Base-by-base conservation (phyloP, 2,329 filamentous ascomycete genomes). In the Cercospora nicotianae region DNA sequence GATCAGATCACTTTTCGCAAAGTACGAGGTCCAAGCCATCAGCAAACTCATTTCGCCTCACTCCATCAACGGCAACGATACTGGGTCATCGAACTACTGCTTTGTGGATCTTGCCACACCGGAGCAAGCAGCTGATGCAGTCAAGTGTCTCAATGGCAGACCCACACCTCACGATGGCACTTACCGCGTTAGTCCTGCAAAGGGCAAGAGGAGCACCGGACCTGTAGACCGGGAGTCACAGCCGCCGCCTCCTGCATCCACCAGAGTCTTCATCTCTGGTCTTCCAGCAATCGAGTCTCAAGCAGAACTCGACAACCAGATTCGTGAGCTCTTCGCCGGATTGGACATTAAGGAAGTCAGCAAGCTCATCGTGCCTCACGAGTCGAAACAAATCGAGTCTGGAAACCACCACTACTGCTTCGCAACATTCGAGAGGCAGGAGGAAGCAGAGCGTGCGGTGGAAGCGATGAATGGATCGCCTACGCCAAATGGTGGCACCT, bases 271-370 rank as follows among this genome's bases (percentile, higher is more conserved):
- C 69, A 80, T 86, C 26, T 83, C 82, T 64, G 81, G 81, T 9
- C 77, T 85, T 28, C 81, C 82, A 0, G 77, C 77, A 16, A 78
- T 84, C 68, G 76, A 78, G 13, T 78, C 81, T 61, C 80, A 82
- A 55, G 77, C 80, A 30, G 77, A 76, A 2, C 75, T 82, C 42
- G 79, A 82, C 66, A 77, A 75, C 60, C 80, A 82, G 67, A 79
- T 84, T 33, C 79, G 78, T 42, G 72, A 74, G 3, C 77, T 85
- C 63, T 85, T 85, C 75, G 73, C 79, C 13, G 81, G 77, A 12
- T 82, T 80, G 70, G 76, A 80, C 13, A 76, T 85, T 74, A 78
- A 81, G 72, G 81, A 80, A 62, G 79, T 85, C 66, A 84, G 80
- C 75, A 85, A 84, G 74, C 74, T 84, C 55, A 74, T 75, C 12